These are phyloP conservation scores for Centella asiatica DNA, from an alignment of 129 eudicot species.

Conservation along the genomic window DNA sequence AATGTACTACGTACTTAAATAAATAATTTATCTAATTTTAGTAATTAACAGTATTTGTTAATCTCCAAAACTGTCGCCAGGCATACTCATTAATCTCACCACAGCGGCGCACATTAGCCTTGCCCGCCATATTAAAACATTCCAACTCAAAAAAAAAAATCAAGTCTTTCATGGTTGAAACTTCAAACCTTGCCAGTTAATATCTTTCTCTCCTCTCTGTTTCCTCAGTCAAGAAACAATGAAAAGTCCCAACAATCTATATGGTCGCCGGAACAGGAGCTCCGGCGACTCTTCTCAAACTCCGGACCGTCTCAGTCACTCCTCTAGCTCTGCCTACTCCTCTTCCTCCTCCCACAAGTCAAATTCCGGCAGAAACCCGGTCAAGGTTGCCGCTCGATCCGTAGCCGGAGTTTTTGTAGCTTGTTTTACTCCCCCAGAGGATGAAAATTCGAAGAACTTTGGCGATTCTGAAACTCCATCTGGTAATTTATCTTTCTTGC, in stretches of 20 bases:
- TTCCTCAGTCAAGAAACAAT: conserved; percentile 9
- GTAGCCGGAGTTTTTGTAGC: conserved; percentile 56
- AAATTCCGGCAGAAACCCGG: conserved; percentile 32
- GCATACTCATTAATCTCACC: neutral
- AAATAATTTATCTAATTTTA: no score
- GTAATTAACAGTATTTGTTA: no score
- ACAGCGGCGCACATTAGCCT: conserved; percentile 28
- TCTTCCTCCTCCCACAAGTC: conserved; percentile 42
- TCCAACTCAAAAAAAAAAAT: neutral
- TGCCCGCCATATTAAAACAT: conserved; percentile 4
- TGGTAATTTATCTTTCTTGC: conserved; percentile 17
- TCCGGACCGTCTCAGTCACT: conserved; percentile 29
- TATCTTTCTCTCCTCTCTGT: conserved; percentile 14
- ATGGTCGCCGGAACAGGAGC: conserved; percentile 32
- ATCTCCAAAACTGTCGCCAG: conserved; percentile 8
- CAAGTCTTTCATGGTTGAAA: conserved; percentile 13
- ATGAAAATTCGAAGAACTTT: conserved; percentile 21
- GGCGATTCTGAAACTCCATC: conserved; percentile 26
- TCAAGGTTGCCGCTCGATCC: conserved; percentile 50
- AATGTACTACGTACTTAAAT: no score
- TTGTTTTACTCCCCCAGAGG: conserved; percentile 73
- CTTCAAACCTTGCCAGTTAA: neutral
- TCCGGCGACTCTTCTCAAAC: conserved; percentile 18
- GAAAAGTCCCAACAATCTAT: conserved; percentile 20
- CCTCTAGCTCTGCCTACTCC: conserved; percentile 33